These are phyloP conservation scores for Coprinopsis marcescibilis DNA, from an alignment of 768 basidiomycete species.

Conservation along the genomic window DNA sequence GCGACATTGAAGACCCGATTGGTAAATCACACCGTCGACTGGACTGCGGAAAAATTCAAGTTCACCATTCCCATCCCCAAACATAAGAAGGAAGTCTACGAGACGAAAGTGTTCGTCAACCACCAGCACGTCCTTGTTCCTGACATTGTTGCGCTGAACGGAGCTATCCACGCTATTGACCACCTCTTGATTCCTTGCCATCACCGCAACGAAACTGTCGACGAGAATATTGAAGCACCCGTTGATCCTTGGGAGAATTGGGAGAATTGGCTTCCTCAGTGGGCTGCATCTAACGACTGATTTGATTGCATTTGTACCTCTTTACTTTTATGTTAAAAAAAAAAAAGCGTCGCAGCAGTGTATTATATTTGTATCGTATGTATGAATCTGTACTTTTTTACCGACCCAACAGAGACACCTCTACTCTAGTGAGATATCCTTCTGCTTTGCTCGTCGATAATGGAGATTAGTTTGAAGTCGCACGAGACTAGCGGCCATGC, in stretches of 20 bases:
- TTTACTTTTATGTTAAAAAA: too few species aligned
- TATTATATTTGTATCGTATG: too few species aligned
- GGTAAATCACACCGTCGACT: slow-evolving; percentile 36
- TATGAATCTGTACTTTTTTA: too few species aligned
- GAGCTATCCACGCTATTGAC: slow-evolving; percentile 47
- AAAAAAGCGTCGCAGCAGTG: too few species aligned
- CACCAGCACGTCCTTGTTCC: slow-evolving; percentile 29
- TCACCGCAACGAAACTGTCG: slow-evolving; percentile 7
- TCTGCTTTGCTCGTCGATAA: not conserved
- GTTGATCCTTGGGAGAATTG: slow-evolving; percentile 31
- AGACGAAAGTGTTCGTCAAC: slow-evolving; percentile 37
- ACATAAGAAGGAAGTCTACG: slow-evolving; percentile 22
- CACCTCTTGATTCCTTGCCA: slow-evolving; percentile 36
- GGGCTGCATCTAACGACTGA: slow-evolving; percentile 30
- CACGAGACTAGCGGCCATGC: slow-evolving; percentile 30
- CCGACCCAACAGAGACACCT: too few species aligned
- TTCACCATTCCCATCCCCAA: too few species aligned
- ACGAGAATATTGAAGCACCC: slow-evolving; percentile 1
- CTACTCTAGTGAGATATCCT: too few species aligned
- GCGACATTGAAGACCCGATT: slow-evolving; percentile 37
- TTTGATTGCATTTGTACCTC: too few species aligned
- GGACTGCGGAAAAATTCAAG: slow-evolving; percentile 43
- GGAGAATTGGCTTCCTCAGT: slow-evolving; percentile 47
- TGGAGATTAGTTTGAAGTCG: not conserved
- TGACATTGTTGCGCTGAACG: slow-evolving; percentile 52